Conservation (phyloP, 225 moss, liverwort and hornwort species). For the Pseudisothecium myosuroides region DNA sequence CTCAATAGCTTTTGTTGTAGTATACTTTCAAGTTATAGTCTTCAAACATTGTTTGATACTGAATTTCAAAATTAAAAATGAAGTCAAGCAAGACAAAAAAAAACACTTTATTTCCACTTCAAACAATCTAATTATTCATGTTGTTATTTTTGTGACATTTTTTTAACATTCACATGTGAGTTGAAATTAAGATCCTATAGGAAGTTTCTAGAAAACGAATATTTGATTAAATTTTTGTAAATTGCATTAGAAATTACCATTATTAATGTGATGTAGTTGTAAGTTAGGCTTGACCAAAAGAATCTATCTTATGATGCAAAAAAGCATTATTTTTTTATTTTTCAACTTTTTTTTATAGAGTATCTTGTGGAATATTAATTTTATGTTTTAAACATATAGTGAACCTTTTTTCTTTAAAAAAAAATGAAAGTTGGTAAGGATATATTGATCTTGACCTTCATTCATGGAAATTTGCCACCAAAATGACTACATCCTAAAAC, state of each 20-base stretch:
- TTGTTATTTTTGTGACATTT: neutral
- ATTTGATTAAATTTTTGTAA: neutral
- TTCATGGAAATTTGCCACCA: fast-evolving
- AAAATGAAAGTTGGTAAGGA: neutral
- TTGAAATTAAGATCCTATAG: neutral
- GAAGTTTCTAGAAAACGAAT: neutral
- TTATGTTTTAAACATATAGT: neutral
- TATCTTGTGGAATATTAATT: neutral
- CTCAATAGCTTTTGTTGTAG: fast-evolving
- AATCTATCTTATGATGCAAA: neutral
- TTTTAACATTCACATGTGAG: neutral
- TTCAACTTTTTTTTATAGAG: neutral
- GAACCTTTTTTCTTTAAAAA: neutral
- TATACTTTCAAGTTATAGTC: neutral
- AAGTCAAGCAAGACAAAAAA: neutral
- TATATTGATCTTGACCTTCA: neutral
- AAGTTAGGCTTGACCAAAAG: neutral
- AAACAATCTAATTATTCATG: neutral
- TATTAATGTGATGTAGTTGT: fast-evolving
- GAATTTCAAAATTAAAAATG: neutral
- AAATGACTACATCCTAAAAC: neutral
- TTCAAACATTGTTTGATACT: neutral
- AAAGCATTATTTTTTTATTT: neutral
- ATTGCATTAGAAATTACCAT: neutral
- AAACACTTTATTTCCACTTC: neutral